Percentiles rank a stretch among this genome's conserved stretches.
These are phyloP conservation scores for Artomyces pyxidatus DNA, from an alignment of 768 basidiomycete genomes.

Conservation along the genomic window DNA sequence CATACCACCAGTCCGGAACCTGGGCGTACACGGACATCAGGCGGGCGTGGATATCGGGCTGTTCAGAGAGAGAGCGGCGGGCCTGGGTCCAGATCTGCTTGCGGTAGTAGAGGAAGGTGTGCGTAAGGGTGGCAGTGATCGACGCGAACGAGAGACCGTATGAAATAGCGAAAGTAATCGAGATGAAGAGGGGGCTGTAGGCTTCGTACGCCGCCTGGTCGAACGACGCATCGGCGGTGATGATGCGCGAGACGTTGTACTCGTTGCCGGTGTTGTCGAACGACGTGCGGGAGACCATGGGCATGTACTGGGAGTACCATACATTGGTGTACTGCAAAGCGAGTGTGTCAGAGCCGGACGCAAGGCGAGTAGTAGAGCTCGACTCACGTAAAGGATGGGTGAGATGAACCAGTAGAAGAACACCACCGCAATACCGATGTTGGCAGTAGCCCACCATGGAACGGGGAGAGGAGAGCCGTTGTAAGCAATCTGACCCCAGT, in stretches of 20 bases:
- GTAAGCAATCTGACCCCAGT: conserved; percentile 73
- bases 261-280: conserved; percentile 52
- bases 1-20: conserved; percentile 86
- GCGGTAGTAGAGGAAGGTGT: conserved; percentile 67
- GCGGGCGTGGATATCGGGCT: conserved; percentile 79
- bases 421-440: conserved; percentile 52
- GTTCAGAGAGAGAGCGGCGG: conserved; percentile 63
- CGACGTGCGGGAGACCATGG: conserved; percentile 54
- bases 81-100: conserved; percentile 72
- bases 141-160: conserved; percentile 79
- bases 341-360: background rate
- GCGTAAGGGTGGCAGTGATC: conserved; percentile 67
- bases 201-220: conserved; percentile 44
- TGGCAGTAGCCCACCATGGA: conserved; percentile 80
- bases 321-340: conserved; percentile 45
- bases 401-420: conserved; percentile 65
- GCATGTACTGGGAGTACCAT: conserved; percentile 33
- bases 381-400: conserved; percentile 42
- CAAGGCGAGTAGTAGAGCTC: conserved; percentile 1
- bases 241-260: conserved; percentile 54
- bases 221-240: conserved; percentile 46
- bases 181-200: conserved; percentile 58
- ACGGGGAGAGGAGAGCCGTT: conserved; percentile 66
- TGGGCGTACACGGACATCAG: conserved; percentile 71
- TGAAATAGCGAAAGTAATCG: conserved; percentile 62